Base-by-base conservation (phyloP, 805 yeast genomes). In the Alloascoidea africana region DNA sequence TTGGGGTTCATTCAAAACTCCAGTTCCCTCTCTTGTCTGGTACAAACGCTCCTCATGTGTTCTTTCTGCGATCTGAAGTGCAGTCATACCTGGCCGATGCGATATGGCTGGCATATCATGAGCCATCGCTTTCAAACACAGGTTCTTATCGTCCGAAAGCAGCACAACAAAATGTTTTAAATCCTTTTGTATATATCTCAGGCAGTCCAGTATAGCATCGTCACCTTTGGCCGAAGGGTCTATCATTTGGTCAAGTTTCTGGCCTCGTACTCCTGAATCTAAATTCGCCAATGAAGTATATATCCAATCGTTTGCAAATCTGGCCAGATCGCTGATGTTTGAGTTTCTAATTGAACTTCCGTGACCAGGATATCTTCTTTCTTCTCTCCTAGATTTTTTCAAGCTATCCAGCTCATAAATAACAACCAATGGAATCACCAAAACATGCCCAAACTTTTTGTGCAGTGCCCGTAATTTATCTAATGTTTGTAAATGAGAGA, bases 131-230 rank as follows among this genome's bases (percentile, higher is more conserved):
- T 80, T 81, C 43, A 71, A 54, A 53, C 96, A 84, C 5, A 87
- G 61, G 51, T 86, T 87, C 46, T 75, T 79, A 53, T 87, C 96
- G 51, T 87, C 82, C 0, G 95, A 78, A 41, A 86, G 48, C 17
- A 83, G 53, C 2, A 86, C 66, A 4, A 78, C 79, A 27, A 45
- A 39, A 6, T 43, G 42, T 4, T 62, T 52, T 3, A 53, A 38
- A 19, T 52, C 46, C 11, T 56, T 54, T 42, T 68, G 63, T 40
- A 77, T 74, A 50, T 68, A 85, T 17, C 79, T 48, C 46, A 93
- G 80, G 52, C 95, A 85, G 53, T 87, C 96, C 33, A 86, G 56
- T 42, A 87, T 86, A 0, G 94, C 68, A 48, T 86, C 94, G 54
- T 87, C 96, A 41, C 81, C 76, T 0, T 38, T 38, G 1, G 73